phyloP scores from a whole-genome alignment of 148 eudicot species.

The Fagopyrum esculentum region DNA sequence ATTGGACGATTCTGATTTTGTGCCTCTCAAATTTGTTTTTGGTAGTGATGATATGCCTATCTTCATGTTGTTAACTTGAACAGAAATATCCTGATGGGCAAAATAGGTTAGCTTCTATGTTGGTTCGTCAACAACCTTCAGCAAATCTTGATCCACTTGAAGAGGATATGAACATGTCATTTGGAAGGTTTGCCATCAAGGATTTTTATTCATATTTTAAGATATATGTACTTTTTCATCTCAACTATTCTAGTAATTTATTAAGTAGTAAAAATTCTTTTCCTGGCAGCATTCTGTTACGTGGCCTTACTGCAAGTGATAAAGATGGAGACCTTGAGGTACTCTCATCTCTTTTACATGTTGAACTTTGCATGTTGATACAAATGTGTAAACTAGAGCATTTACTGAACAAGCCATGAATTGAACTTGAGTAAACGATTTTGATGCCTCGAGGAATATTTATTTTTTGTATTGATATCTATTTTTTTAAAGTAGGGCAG shows the following conservation, averaged over 20 bases:
- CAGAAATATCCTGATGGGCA: slow-evolving; percentile 92
- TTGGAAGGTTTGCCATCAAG: slow-evolving; percentile 71
- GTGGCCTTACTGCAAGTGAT: slow-evolving; percentile 73
- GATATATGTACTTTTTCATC: background rate
- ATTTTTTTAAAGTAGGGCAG: background rate
- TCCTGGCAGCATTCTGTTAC: slow-evolving; percentile 81
- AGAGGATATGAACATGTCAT: slow-evolving; percentile 88
- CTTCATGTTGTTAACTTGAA: slow-evolving; percentile 17
- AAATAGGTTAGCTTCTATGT: slow-evolving; percentile 70
- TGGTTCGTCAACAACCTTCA: slow-evolving; percentile 71
- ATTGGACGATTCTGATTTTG: background rate
- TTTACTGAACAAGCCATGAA: background rate
- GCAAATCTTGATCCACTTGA: slow-evolving; percentile 43
- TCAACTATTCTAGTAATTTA: background rate
- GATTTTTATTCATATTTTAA: background rate
- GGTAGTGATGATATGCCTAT: slow-evolving; percentile 9
- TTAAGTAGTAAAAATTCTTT: slow-evolving; percentile 5
- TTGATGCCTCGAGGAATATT: background rate
- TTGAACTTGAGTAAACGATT: background rate
- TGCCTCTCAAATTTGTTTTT: background rate
- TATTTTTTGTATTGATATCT: background rate
- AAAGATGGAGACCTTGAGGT: slow-evolving; percentile 96
- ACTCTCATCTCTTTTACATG: background rate
- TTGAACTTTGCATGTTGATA: background rate
- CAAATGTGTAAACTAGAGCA: background rate